phyloP scores from a whole-genome alignment of 1,139 yeast genomes.

The Candida frijolesensis region DNA sequence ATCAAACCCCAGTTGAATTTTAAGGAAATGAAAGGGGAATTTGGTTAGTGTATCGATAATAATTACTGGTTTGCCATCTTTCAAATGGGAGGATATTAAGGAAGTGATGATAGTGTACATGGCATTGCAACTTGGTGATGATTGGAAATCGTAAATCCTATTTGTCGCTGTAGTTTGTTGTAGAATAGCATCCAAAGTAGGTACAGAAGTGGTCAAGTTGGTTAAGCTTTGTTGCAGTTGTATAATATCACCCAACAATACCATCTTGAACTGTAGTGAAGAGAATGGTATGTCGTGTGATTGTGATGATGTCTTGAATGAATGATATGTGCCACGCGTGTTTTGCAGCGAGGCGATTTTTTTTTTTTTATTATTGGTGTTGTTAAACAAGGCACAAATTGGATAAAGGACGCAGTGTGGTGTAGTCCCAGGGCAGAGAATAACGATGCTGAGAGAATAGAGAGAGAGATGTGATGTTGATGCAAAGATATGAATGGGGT shows the following conservation, averaged over 20 bases:
- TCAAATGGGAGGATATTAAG: constrained; percentile 33
- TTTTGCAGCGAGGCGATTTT: too few relatives aligned
- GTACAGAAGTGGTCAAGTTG: constrained; percentile 27
- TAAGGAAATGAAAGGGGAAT: constrained; percentile 32
- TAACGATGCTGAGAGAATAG: too few relatives aligned
- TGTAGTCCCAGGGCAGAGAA: too few relatives aligned
- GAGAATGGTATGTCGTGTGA: too few relatives aligned
- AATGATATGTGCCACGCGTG: too few relatives aligned
- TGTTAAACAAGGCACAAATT: too few relatives aligned
- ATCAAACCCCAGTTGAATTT: constrained; percentile 22
- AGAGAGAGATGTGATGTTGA: too few relatives aligned
- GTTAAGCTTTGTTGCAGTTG: constrained; percentile 12
- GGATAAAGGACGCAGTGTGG: too few relatives aligned
- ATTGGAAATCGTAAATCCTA: constrained; percentile 40
- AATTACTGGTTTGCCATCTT: constrained; percentile 21
- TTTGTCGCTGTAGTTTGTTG: constrained; percentile 14
- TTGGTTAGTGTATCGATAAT: constrained; percentile 33
- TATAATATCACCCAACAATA: constrained; percentile 13
- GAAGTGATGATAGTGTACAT: constrained; percentile 25
- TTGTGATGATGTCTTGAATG: too few relatives aligned
- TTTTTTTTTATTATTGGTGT: too few relatives aligned
- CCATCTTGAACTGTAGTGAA: constrained; percentile 8
- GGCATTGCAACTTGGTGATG: constrained; percentile 35
- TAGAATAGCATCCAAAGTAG: constrained; percentile 28
- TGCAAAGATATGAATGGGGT: too few relatives aligned